Conservation (phyloP, 352 stramenopile genomes). For the Globisporangium splendens region DNA sequence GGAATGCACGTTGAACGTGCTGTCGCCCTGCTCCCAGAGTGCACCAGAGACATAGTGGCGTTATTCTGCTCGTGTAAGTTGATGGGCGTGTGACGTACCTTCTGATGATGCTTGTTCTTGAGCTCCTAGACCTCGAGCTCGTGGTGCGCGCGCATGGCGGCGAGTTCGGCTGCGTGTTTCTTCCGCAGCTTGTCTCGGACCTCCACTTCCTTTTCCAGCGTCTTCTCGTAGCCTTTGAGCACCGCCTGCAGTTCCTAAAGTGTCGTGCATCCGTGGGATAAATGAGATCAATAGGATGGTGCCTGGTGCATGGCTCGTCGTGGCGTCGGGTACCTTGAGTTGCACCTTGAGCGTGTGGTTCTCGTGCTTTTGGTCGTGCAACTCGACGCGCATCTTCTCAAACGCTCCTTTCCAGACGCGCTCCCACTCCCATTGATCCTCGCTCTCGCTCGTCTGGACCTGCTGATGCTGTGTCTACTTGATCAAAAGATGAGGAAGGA, state of each 20-base stretch:
- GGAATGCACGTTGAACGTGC: constrained; percentile 31
- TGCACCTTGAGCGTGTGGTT: constrained; percentile 29
- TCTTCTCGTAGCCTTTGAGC: constrained; percentile 34
- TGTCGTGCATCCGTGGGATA: too few species aligned
- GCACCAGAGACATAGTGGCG: too few species aligned
- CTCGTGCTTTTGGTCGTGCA: constrained; percentile 29
- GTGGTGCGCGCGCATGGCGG: constrained; percentile 43
- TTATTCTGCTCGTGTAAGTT: not conserved
- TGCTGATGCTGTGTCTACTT: constrained; percentile 38
- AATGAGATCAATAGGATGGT: too few species aligned
- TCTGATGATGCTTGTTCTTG: constrained; percentile 43
- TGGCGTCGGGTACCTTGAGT: constrained; percentile 32
- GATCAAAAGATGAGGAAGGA: too few species aligned
- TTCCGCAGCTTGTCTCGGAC: constrained; percentile 25
- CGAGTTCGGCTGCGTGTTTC: constrained; percentile 40
- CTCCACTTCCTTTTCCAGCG: constrained; percentile 30
- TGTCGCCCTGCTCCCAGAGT: constrained; percentile 7
- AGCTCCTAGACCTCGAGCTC: constrained; percentile 46
- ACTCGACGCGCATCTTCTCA: constrained; percentile 45
- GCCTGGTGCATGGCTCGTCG: not conserved
- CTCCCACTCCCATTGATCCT: constrained; percentile 72
- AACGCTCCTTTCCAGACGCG: constrained; percentile 71
- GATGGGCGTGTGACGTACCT: constrained; percentile 18
- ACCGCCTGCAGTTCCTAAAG: constrained; percentile 41
- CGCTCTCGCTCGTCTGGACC: constrained; percentile 52